Conservation (phyloP, 768 basidiomycete species). For the Termitomyces sp. region DNA sequence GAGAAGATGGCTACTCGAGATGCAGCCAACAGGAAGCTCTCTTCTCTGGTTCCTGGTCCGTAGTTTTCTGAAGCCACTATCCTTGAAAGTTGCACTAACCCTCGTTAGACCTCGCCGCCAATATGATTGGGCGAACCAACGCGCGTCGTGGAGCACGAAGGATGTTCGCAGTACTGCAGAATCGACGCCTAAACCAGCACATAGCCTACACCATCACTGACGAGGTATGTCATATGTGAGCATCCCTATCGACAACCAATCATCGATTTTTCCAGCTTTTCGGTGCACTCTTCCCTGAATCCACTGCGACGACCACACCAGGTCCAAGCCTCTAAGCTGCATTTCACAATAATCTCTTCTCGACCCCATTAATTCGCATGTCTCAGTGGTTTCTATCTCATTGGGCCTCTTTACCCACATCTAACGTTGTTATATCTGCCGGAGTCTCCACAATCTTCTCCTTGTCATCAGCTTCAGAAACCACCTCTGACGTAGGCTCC, state of each 20-base stretch:
- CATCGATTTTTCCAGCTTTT: slow-evolving; percentile 21
- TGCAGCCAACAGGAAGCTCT: slow-evolving; percentile 87
- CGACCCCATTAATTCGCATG: neutral
- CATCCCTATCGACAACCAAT: neutral
- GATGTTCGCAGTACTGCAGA: slow-evolving; percentile 92
- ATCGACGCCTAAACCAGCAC: slow-evolving; percentile 91
- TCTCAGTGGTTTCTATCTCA: slow-evolving; percentile 2
- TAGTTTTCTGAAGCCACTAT: neutral
- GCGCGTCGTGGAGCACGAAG: slow-evolving; percentile 89
- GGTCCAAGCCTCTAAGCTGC: neutral
- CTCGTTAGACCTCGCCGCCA: slow-evolving; percentile 80
- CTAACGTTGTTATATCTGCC: slow-evolving; percentile 10
- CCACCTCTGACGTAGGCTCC: slow-evolving; percentile 1
- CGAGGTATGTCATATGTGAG: slow-evolving; percentile 55
- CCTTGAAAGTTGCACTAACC: neutral
- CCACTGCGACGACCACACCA: neutral
- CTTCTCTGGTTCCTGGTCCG: slow-evolving; percentile 86
- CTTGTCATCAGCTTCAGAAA: neutral
- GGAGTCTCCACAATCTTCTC: slow-evolving; percentile 5
- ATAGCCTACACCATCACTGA: slow-evolving; percentile 85
- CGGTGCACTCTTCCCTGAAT: slow-evolving; percentile 28
- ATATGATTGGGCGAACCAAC: slow-evolving; percentile 97
- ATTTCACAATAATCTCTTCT: neutral
- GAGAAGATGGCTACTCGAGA: slow-evolving; percentile 80
- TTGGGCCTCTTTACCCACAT: slow-evolving; percentile 5